Evolutionary conservation across 2,329 filamentous ascomycete genomes (phyloP).

Genomic region (Venturia nashicola): DNA sequence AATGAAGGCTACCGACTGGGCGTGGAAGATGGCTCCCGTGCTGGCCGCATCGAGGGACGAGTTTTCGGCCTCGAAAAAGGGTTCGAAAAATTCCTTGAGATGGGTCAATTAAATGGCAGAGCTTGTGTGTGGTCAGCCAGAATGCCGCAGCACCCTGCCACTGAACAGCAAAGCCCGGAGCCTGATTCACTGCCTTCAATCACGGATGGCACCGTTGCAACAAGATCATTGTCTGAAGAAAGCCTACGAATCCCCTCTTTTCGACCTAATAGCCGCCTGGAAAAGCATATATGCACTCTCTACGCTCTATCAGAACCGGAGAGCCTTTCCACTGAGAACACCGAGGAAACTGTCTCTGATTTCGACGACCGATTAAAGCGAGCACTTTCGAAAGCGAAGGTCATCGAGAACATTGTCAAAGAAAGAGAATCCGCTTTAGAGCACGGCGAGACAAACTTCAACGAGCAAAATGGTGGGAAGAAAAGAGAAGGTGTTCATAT

Average conservation of each 20-base stretch:
- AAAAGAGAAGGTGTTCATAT: not conserved
- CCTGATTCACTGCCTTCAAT: not conserved
- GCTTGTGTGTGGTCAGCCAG: slow-evolving; percentile 76
- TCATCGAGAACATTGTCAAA: slow-evolving; percentile 62
- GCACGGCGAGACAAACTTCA: slow-evolving; percentile 14
- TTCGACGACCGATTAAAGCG: slow-evolving; percentile 82
- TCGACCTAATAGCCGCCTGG: slow-evolving; percentile 50
- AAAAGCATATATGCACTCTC: slow-evolving; percentile 64
- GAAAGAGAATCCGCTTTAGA: slow-evolving; percentile 12
- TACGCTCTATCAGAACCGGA: slow-evolving; percentile 68
- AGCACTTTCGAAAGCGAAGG: slow-evolving; percentile 70
- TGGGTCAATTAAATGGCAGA: slow-evolving; percentile 67
- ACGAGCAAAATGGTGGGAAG: slow-evolving; percentile 17
- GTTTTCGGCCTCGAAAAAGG: slow-evolving; percentile 85
- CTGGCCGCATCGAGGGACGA: slow-evolving; percentile 78
- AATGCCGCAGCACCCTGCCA: slow-evolving; percentile 27
- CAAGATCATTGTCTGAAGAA: not conserved
- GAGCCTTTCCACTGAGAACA: slow-evolving; percentile 68
- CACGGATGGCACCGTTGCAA: not conserved
- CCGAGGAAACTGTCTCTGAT: slow-evolving; percentile 78
- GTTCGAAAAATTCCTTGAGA: slow-evolving; percentile 80
- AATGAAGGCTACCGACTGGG: slow-evolving; percentile 69
- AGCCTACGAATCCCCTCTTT: slow-evolving; percentile 31
- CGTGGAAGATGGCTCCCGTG: slow-evolving; percentile 57
- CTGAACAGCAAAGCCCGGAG: not conserved